Evolutionary conservation across 2,329 filamentous ascomycete genomes (phyloP), one percentile per base, ranked within the genome.

Genomic region (Talaromyces pinophilus): DNA sequence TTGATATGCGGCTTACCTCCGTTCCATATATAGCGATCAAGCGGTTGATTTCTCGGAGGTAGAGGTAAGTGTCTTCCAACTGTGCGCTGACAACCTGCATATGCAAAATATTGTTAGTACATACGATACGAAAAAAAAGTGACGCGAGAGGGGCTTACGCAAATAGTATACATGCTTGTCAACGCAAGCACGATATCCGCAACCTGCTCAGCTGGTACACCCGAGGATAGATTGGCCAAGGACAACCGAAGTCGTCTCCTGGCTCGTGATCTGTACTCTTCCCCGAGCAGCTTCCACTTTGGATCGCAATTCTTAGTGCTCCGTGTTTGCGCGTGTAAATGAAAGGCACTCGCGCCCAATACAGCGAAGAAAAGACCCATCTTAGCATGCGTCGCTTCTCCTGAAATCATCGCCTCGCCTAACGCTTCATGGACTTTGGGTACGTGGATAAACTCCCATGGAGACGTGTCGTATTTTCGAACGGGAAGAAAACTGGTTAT

Each of bases 321-420:
- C 1, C 7, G 5, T 10, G 15, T n/a, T 5, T 30, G 25, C 6
- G 15, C 25, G 15, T 52, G 5, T 28, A 30, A n/a, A n/a, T 52
- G 48, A 30, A 52, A 52, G 6, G 25, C 48, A 30, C 25, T 52
- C 5, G 48, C 48, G 30, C 22, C 48, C 25, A 52, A 5, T 3
- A 52, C 15, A 30, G 25, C 48, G n/a, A 52, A 52, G 48, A 52
- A 30, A n/a, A 52, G 48, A n/a, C 25, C 48, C 48, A 52, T 50
- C 22, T 28, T 50, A 5, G 46, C 46, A 50, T 52, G 48, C 2
- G 25, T 30, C 15, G 15, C 25, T 52, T 52, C 48, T 28, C 48
- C 48, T 17, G 25, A 30, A 3, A 52, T n/a, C 25, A 52, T 52
- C n/a, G 25, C 48, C 25, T 52, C 48, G 13, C 48, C 48, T 25